phyloP scores from a whole-genome alignment of 805 yeast species.

The Millerozyma acaciae region DNA sequence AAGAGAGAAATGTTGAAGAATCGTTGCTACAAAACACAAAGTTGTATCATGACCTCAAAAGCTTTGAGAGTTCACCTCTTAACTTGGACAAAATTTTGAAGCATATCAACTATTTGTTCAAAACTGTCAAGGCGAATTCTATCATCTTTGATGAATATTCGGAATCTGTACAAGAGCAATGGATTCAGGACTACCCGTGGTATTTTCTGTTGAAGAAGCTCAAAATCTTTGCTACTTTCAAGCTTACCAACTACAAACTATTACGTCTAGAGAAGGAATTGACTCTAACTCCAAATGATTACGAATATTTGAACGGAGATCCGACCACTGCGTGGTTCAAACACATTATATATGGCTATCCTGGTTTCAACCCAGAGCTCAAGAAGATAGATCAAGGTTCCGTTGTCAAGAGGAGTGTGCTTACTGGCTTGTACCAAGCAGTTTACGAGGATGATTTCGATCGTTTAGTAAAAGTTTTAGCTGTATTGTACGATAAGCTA shows the following conservation, averaged over 20 bases:
- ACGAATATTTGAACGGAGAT: slow-evolving; percentile 10
- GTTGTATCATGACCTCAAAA: slow-evolving; percentile 18
- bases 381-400: slow-evolving; percentile 5
- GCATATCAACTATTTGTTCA: slow-evolving; percentile 11
- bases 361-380: slow-evolving; percentile 10
- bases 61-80: slow-evolving; percentile 6
- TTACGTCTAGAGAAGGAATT: slow-evolving; percentile 35
- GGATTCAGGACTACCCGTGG: slow-evolving; percentile 74
- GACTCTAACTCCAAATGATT: slow-evolving; percentile 16
- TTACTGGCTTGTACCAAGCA: slow-evolving; percentile 18
- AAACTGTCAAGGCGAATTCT: slow-evolving; percentile 22
- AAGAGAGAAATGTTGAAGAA: slow-evolving; percentile 11
- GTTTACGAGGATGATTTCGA: slow-evolving; percentile 20
- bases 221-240: slow-evolving; percentile 52
- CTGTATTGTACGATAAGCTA: slow-evolving; percentile 22
- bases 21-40: slow-evolving; percentile 17
- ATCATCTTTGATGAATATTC: slow-evolving; percentile 46
- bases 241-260: slow-evolving; percentile 50
- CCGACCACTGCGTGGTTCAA: slow-evolving; percentile 10
- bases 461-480: slow-evolving; percentile 20
- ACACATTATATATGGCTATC: slow-evolving; percentile 20
- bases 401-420: slow-evolving; percentile 12
- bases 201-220: slow-evolving; percentile 59
- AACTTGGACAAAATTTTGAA: slow-evolving; percentile 10
- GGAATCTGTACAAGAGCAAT: slow-evolving; percentile 44